Base-by-base conservation (phyloP, 192 early-diverging fungal genomes). In the Coemansia sp. region DNA sequence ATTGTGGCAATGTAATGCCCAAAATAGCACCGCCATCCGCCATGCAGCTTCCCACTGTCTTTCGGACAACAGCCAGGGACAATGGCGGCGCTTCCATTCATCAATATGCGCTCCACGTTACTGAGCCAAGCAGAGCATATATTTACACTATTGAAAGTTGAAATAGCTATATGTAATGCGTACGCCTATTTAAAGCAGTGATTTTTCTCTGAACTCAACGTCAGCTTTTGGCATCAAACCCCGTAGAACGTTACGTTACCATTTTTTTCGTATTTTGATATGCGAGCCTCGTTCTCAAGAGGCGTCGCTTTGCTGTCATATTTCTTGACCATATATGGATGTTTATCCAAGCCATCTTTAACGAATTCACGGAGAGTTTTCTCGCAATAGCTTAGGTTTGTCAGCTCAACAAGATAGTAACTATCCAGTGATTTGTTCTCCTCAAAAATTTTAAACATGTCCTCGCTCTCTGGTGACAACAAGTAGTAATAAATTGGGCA, bases 211-310 rank as follows among this genome's bases (percentile, higher is more conserved):
- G 46, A 21, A 19, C 19, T 19, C 42, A 4, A 15, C 41, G 41
- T 11, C 14, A 15, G 10, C 12, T 15, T 42, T 4, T 42, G 14
- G 41, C 41, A 42, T 42, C 14, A 45, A 45, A 45, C 42, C 5
- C 46, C 46, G 19, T 48, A 48, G 8, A 48, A 21, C 4, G 44
- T n/a, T 14, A 45, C 6, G 3, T 5, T 19, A 1, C n/a, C 44
- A 5, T 19, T 7, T 48, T 6, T 2, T 5, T 17, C 9, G 46
- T 48, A 21, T 48, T 48, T 48, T 8, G 46, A 37, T 39, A 60
- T 41, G 23, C 48, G n/a, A 25, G 70, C 36, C 36, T 73, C 62
- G 64, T 62, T 32, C 46, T 62, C 48, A 58, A 48, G 27, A 37
- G 19, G 27, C 12, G 37, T 64, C 34, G 63, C 34, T 23, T 27